Evolutionary conservation across 202 grass and related monocot genomes (phyloP).

Genomic region (Setaria italica): DNA sequence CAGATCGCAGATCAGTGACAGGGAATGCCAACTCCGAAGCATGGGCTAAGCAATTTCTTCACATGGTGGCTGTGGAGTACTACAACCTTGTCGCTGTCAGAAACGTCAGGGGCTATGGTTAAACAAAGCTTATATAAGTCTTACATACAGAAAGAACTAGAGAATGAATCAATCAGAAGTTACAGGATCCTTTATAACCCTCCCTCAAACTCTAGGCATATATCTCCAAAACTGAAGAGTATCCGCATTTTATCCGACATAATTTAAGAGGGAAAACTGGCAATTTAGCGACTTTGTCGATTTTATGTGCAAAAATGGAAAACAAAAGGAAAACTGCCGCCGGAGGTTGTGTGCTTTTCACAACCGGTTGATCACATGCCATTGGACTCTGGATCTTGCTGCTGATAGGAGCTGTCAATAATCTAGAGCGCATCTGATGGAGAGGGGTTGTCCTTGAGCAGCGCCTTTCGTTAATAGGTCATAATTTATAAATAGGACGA

Average conservation of each 20-base stretch:
- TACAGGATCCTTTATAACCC: constrained; percentile 48
- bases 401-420: constrained; percentile 56
- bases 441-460: constrained; percentile 58
- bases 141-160: constrained; percentile 25
- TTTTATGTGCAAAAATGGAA: constrained; percentile 63
- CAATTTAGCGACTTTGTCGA: constrained; percentile 47
- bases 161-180: constrained; percentile 43
- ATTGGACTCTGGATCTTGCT: background rate
- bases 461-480: constrained; percentile 53
- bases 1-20: background rate
- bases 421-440: constrained; percentile 79
- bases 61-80: background rate
- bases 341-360: constrained; percentile 36
- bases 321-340: constrained; percentile 24
- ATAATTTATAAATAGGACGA: constrained; percentile 86
- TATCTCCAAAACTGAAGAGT: constrained; percentile 51
- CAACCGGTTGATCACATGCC: constrained; percentile 18
- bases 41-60: background rate
- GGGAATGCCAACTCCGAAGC: background rate
- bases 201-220: constrained; percentile 49
- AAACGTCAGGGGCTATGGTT: background rate
- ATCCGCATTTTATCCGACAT: constrained; percentile 56
- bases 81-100: background rate
- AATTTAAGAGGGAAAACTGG: constrained; percentile 31
- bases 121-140: background rate